Conservation (phyloP, 116 monocot species). For the Zostera marina region DNA sequence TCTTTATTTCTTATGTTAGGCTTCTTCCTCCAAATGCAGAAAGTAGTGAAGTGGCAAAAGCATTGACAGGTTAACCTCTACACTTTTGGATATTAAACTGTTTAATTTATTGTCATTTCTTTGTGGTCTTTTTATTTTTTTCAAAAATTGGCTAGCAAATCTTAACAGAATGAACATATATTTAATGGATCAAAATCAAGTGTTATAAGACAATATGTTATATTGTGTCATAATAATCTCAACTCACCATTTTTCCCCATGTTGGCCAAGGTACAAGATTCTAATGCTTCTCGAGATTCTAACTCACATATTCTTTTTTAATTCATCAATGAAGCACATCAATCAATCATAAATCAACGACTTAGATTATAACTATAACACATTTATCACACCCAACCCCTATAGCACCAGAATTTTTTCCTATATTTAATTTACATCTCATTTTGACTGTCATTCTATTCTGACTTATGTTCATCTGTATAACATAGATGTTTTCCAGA, state of each 20-base stretch:
- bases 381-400: too few species aligned
- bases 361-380: too few species aligned
- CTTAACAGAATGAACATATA: not conserved
- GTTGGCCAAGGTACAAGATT: too few species aligned
- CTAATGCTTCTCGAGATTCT: too few species aligned
- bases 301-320: too few species aligned
- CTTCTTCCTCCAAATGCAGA: constrained; percentile 85
- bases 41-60: constrained; percentile 80
- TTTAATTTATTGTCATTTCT: not conserved
- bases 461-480: constrained; percentile 11
- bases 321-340: too few species aligned
- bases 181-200: too few species aligned
- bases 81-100: constrained; percentile 1
- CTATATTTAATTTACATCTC: not conserved
- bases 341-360: too few species aligned
- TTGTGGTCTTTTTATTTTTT: not conserved
- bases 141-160: not conserved
- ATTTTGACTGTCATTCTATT: not conserved
- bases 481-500: constrained; percentile 70
- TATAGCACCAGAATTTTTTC: too few species aligned
- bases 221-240: too few species aligned
- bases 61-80: constrained; percentile 63
- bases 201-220: too few species aligned
- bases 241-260: too few species aligned
- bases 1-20: constrained; percentile 23